Evolutionary conservation across 768 basidiomycete genomes (phyloP).

Genomic region (Saitozyma podzolica): DNA sequence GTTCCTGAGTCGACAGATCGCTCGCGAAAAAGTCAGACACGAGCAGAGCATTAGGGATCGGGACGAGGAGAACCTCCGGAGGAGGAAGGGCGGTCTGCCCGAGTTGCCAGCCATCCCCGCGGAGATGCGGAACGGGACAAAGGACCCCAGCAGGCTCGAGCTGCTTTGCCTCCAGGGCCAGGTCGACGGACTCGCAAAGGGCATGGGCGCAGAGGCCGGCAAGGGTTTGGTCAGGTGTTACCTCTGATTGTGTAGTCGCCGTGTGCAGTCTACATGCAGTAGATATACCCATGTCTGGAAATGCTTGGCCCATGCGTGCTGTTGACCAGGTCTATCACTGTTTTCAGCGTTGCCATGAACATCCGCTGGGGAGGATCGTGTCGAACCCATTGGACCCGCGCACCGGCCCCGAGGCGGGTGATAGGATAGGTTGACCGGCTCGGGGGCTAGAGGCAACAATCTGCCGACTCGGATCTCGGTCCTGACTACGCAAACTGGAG

Average conservation of each 20-base stretch:
- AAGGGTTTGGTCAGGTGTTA: constrained; percentile 81
- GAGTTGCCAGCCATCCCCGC: constrained; percentile 87
- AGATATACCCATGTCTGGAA: too few species aligned
- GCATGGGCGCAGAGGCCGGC: constrained; percentile 64
- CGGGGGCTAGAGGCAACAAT: too few species aligned
- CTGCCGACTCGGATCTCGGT: too few species aligned
- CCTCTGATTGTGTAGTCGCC: constrained; percentile 11
- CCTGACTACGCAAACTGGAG: too few species aligned
- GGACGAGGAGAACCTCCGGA: constrained; percentile 79
- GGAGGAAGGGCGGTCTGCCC: constrained; percentile 76
- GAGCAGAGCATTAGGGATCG: constrained; percentile 79
- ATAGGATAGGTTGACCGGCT: too few species aligned
- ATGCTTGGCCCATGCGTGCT: too few species aligned
- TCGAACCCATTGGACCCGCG: too few species aligned
- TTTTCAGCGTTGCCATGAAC: too few species aligned
- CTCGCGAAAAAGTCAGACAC: constrained; percentile 75
- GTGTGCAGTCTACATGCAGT: too few species aligned
- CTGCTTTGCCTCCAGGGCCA: constrained; percentile 82
- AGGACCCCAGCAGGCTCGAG: constrained; percentile 84
- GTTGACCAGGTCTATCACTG: too few species aligned
- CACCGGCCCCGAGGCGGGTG: too few species aligned
- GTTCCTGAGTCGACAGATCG: constrained; percentile 82
- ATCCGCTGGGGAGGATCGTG: too few species aligned
- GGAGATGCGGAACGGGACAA: constrained; percentile 77
- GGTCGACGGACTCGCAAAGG: constrained; percentile 81